A percentile compares a stretch with the other conserved stretches of the same genome.
Conservation (phyloP, 1,284 basidiomycete genomes). For the Bondarzewia mesenterica region DNA sequence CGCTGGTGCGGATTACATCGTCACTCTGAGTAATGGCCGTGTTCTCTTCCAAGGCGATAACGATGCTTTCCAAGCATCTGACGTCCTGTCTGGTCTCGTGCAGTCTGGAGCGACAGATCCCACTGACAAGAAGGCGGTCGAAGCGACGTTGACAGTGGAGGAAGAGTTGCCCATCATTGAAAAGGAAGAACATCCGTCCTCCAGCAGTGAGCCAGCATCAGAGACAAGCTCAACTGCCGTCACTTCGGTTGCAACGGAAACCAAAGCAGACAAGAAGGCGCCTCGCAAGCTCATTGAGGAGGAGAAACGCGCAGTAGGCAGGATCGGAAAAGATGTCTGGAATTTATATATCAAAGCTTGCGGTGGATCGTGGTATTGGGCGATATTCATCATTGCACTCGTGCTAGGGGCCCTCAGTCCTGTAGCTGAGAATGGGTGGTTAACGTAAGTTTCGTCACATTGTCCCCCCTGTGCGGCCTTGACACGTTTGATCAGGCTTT, state of each 20-base stretch:
- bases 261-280: slow-evolving; percentile 48
- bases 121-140: slow-evolving; percentile 25
- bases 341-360: slow-evolving; percentile 68
- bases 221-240: slow-evolving; percentile 44
- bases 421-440: slow-evolving; percentile 79
- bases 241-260: slow-evolving; percentile 24
- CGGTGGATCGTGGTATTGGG: slow-evolving; percentile 66
- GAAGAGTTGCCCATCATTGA: too few species aligned
- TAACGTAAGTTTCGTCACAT: slow-evolving; percentile 40
- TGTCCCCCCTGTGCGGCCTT: neutral
- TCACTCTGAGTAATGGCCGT: slow-evolving; percentile 84
- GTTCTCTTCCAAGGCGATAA: slow-evolving; percentile 66
- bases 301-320: slow-evolving; percentile 81
- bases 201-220: slow-evolving; percentile 28
- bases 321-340: slow-evolving; percentile 78
- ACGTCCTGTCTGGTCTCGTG: slow-evolving; percentile 58
- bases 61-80: slow-evolving; percentile 60
- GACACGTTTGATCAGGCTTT: slow-evolving; percentile 34
- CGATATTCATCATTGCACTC: slow-evolving; percentile 51
- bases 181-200: too few species aligned
- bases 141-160: slow-evolving; percentile 6
- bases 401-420: slow-evolving; percentile 64
- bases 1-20: slow-evolving; percentile 63
- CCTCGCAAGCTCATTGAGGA: slow-evolving; percentile 87
- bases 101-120: slow-evolving; percentile 48